Percentiles rank a stretch among this genome's conserved stretches.
Conservation (phyloP, 2,329 filamentous ascomycete genomes). For the Helicocarpus griseus region DNA sequence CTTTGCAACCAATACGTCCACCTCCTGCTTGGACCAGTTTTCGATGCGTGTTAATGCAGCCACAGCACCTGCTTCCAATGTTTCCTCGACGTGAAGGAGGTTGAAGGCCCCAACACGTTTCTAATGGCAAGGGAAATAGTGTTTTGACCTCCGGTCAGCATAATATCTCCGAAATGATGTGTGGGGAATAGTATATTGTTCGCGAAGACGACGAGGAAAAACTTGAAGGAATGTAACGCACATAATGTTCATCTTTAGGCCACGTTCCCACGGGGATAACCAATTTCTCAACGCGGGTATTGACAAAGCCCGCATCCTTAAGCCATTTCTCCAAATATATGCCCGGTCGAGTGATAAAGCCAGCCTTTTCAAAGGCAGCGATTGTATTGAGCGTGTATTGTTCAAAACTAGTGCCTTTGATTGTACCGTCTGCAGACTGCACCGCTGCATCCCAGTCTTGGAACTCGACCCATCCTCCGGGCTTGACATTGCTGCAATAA, state of each 20-base stretch:
- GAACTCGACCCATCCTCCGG: slow-evolving; percentile 36
- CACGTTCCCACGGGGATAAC: slow-evolving; percentile 19
- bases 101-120: slow-evolving; percentile 2
- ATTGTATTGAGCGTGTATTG: background rate
- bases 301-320: slow-evolving; percentile 17
- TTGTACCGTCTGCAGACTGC: slow-evolving; percentile 2
- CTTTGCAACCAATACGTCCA: slow-evolving; percentile 3
- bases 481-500: slow-evolving; percentile 15
- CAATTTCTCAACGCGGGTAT: slow-evolving; percentile 12
- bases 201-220: slow-evolving; percentile 13
- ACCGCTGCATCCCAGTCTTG: slow-evolving; percentile 20
- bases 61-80: slow-evolving; percentile 2
- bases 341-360: background rate
- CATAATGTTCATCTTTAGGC: slow-evolving; percentile 16
- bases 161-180: slow-evolving; percentile 4
- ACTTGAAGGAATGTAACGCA: background rate
- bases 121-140: background rate
- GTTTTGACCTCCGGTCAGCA: background rate
- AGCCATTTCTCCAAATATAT: slow-evolving; percentile 12
- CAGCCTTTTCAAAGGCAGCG: slow-evolving; percentile 1
- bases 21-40: slow-evolving; percentile 1
- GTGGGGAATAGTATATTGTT: slow-evolving; percentile 11
- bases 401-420: slow-evolving; percentile 3
- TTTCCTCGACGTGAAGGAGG: slow-evolving; percentile 1
- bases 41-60: slow-evolving; percentile 6